A percentile compares a stretch with the other conserved stretches of the same genome.
These are phyloP conservation scores for Plectosphaerella plurivora DNA, from an alignment of 2,329 filamentous ascomycete species.

Conservation along the genomic window DNA sequence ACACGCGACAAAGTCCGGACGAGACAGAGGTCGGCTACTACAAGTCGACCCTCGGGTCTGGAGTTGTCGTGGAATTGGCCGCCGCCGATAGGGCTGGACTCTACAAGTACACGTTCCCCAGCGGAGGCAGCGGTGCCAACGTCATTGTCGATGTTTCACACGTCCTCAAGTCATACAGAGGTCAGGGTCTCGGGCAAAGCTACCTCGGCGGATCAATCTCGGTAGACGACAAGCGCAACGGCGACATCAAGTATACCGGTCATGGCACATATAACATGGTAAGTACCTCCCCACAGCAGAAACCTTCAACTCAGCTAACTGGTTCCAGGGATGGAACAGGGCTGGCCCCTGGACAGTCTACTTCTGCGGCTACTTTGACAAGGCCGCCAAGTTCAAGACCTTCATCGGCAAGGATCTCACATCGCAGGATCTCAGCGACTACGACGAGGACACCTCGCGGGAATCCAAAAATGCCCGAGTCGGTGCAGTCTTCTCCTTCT, in stretches of 20 bases:
- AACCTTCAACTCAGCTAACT: slow-evolving; percentile 2
- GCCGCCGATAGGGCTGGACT: slow-evolving; percentile 53
- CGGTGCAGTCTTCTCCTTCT: slow-evolving; percentile 52
- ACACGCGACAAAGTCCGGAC: slow-evolving; percentile 47
- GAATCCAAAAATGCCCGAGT: slow-evolving; percentile 33
- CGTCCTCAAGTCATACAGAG: slow-evolving; percentile 57
- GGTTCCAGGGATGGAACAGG: slow-evolving; percentile 53
- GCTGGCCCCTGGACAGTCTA: slow-evolving; percentile 59
- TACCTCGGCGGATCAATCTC: slow-evolving; percentile 57
- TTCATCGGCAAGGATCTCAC: slow-evolving; percentile 32
- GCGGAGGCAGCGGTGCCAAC: slow-evolving; percentile 28
- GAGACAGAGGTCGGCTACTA: slow-evolving; percentile 58
- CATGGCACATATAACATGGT: slow-evolving; percentile 60
- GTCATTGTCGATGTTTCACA: slow-evolving; percentile 63
- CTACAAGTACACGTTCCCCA: slow-evolving; percentile 57
- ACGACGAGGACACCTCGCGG: slow-evolving; percentile 23
- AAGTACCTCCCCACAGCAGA: slow-evolving; percentile 11
- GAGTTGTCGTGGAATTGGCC: slow-evolving; percentile 52
- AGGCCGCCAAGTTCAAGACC: slow-evolving; percentile 36
- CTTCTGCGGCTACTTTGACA: slow-evolving; percentile 59
- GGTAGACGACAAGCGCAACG: slow-evolving; percentile 36
- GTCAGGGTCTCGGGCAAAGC: slow-evolving; percentile 55
- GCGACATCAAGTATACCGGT: slow-evolving; percentile 47
- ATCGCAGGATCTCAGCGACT: slow-evolving; percentile 23
- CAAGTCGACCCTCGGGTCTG: slow-evolving; percentile 48